These are phyloP conservation scores for Fonsecaea monophora DNA, from an alignment of 2,329 filamentous ascomycete genomes.

Conservation along the genomic window DNA sequence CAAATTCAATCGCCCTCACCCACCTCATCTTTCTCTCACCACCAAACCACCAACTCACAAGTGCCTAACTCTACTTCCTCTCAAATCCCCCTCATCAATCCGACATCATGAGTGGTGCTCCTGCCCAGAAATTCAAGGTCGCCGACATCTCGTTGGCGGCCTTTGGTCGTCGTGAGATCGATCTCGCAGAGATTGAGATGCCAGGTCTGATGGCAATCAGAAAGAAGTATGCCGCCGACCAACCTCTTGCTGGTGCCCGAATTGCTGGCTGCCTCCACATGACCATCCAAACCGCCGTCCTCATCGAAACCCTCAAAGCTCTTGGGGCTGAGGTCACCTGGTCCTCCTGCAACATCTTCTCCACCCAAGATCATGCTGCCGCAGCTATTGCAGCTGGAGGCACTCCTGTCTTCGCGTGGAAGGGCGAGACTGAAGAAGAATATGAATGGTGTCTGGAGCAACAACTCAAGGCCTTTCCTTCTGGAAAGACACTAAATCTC, in stretches of 20 bases:
- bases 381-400: conserved; percentile 94
- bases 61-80: not conserved
- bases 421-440: conserved; percentile 98
- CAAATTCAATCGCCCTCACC: conserved; percentile 3
- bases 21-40: conserved; percentile 6
- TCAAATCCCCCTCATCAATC: conserved; percentile 5
- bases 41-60: conserved; percentile 1
- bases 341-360: conserved; percentile 99
- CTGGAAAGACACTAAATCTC: conserved; percentile 94
- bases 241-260: conserved; percentile 91
- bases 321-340: conserved; percentile 99
- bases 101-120: conserved; percentile 66
- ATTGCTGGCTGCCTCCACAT: conserved; percentile 99
- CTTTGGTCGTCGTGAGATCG: conserved; percentile 98
- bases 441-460: conserved; percentile 99
- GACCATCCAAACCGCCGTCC: conserved; percentile 99
- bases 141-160: conserved; percentile 96
- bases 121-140: conserved; percentile 96
- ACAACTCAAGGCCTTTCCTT: conserved; percentile 96
- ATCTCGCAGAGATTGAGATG: conserved; percentile 96
- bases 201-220: conserved; percentile 97
- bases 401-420: conserved; percentile 85
- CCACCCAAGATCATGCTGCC: conserved; percentile 96
- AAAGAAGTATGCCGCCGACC: conserved; percentile 86
- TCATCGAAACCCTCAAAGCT: conserved; percentile 94